Conservation (phyloP, 2,329 filamentous ascomycete species). For the Seiridium cupressi region DNA sequence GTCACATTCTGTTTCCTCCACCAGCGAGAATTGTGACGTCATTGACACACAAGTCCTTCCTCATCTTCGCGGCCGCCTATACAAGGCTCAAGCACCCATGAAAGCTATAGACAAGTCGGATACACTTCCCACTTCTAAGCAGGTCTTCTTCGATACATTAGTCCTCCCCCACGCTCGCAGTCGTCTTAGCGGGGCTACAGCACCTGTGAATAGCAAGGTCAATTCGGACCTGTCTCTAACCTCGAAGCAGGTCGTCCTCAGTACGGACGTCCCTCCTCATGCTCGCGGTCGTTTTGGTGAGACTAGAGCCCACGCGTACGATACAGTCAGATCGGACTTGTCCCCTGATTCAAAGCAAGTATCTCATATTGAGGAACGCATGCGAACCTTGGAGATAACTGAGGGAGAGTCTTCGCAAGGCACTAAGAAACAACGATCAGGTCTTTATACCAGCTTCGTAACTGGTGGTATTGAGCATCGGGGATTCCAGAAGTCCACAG, state of each 20-base stretch:
- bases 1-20: too few relatives aligned
- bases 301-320: background rate
- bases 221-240: background rate
- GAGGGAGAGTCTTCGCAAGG: background rate
- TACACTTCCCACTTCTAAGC: too few relatives aligned
- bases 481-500: background rate
- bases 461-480: background rate
- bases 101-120: too few relatives aligned
- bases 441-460: too few relatives aligned
- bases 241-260: background rate
- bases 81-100: too few relatives aligned
- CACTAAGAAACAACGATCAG: too few relatives aligned
- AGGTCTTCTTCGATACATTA: too few relatives aligned
- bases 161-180: too few relatives aligned
- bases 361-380: background rate
- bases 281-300: background rate
- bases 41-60: too few relatives aligned
- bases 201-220: background rate
- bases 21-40: too few relatives aligned
- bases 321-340: background rate
- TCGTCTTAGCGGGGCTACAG: too few relatives aligned
- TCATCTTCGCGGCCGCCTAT: too few relatives aligned
- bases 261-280: background rate
- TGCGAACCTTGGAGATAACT: background rate
- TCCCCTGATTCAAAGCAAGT: background rate